Evolutionary conservation across 257 asterid species (phyloP), one percentile per base, ranked within the genome.

Genomic region (Fraxinus americana): DNA sequence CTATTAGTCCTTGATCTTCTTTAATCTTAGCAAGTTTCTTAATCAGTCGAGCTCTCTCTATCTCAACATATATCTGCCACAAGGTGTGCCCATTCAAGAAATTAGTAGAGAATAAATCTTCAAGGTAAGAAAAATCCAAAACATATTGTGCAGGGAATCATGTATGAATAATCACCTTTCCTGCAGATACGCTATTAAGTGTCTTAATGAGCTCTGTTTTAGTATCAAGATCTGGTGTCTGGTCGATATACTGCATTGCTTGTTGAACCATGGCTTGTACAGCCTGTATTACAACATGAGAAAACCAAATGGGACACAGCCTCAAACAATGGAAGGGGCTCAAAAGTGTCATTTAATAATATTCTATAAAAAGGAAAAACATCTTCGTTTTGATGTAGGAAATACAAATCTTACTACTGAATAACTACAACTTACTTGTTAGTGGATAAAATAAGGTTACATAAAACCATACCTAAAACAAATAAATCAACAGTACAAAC

Each of bases 231-330:
- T 95, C 97, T 13, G 98, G 99, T 2, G 98, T 93, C 92, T 92
- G 94, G 82, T 95, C 99, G 78, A 93, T 95, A 78, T 93, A 93
- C 69, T 84, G 91, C 97, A 95, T 95, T 5, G 98, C 97, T 81
- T 90, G 97, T 82, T 93, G 98, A 68, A 95, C 97, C 97, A 95
- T 93, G 68, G 96, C 97, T 86, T 93, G 98, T 27, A 93, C 99
- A 70, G 97, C 99, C 99, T 95, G 86, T 85, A 84, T 32, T 36
- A 76, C 29, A 79, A 36, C 34, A 74, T 34, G 75, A 63, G 50
- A 29, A 54, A 84, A 54, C 54, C 13, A 11, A 27, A 75, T 8
- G 68, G 10, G 72, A 45, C 23, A 10, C 19, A 38, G 7, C 69
- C 67, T 57, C 67, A 57, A 57, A n/a, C 29, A 57, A 57, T 57